phyloP scores from a whole-genome alignment of 2,329 filamentous ascomycete genomes.

The Colletotrichum costaricense region DNA sequence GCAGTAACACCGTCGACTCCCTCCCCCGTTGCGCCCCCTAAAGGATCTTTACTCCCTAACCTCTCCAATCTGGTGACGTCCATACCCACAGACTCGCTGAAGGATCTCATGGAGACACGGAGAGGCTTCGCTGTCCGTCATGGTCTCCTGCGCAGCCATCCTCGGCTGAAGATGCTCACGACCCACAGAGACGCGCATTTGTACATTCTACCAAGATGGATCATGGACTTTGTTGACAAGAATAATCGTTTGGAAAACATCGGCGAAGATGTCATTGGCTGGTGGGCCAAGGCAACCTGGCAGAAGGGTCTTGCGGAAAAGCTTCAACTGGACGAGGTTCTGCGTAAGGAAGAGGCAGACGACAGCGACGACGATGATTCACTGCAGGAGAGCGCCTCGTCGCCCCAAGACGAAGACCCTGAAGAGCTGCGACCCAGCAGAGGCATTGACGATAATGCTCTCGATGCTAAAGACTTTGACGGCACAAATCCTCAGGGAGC shows the following conservation, averaged over 20 bases:
- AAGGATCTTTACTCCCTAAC: slow-evolving; percentile 73
- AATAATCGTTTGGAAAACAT: slow-evolving; percentile 90
- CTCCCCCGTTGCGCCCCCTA: slow-evolving; percentile 55
- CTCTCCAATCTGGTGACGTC: slow-evolving; percentile 86
- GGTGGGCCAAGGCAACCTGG: slow-evolving; percentile 97
- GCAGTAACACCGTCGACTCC: slow-evolving; percentile 76
- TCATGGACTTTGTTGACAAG: slow-evolving; percentile 82
- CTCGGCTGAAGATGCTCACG: slow-evolving; percentile 82
- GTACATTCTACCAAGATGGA: slow-evolving; percentile 93
- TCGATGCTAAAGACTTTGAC: slow-evolving; percentile 28
- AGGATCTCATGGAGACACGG: slow-evolving; percentile 82
- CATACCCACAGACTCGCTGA: slow-evolving; percentile 89
- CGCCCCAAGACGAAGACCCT: slow-evolving; percentile 39
- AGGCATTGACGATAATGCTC: slow-evolving; percentile 6
- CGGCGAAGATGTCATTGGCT: slow-evolving; percentile 90
- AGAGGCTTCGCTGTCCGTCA: slow-evolving; percentile 81
- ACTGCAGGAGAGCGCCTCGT: slow-evolving; percentile 42
- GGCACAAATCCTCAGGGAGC: slow-evolving; percentile 39
- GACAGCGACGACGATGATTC: slow-evolving; percentile 51
- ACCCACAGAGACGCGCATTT: slow-evolving; percentile 92
- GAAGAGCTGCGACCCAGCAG: slow-evolving; percentile 34
- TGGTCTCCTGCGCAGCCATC: slow-evolving; percentile 78
- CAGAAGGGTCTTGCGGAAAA: slow-evolving; percentile 84
- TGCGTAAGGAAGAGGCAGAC: slow-evolving; percentile 59
- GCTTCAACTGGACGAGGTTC: slow-evolving; percentile 75